phyloP scores from a whole-genome alignment of 768 basidiomycete species.

The Lentinula sp. region DNA sequence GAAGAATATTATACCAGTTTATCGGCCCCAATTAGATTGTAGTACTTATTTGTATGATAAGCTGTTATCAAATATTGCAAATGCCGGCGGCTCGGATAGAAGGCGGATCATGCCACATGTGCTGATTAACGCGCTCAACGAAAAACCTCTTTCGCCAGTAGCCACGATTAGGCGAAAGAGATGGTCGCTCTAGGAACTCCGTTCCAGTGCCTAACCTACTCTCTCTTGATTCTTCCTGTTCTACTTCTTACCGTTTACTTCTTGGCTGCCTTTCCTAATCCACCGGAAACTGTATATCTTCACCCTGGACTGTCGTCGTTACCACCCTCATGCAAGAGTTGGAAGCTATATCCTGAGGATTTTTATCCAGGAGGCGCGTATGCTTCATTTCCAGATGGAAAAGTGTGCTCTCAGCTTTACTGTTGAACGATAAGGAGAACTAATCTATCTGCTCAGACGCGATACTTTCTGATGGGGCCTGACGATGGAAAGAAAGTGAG shows the following conservation, averaged over 20 bases:
- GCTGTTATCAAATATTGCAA: background rate
- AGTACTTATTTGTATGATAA: background rate
- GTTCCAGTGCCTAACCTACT: conserved; percentile 31
- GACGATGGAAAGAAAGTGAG: conserved; percentile 59
- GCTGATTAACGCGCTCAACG: background rate
- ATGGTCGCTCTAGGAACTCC: conserved; percentile 4
- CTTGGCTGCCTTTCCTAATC: conserved; percentile 58
- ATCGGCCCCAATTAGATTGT: conserved; percentile 69
- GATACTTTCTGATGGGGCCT: conserved; percentile 77
- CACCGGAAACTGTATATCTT: conserved; percentile 42
- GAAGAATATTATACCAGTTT: conserved; percentile 81
- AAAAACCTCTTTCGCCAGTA: background rate
- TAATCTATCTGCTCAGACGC: conserved; percentile 33
- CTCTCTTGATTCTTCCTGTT: conserved; percentile 55
- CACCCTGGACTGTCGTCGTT: conserved; percentile 58
- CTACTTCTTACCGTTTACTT: conserved; percentile 56
- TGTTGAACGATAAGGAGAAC: background rate
- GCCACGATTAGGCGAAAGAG: background rate
- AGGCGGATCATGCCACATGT: background rate
- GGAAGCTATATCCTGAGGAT: conserved; percentile 69
- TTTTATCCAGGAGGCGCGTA: conserved; percentile 62
- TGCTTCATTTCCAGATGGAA: conserved; percentile 58
- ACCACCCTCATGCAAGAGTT: conserved; percentile 47
- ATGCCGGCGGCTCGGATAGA: background rate
- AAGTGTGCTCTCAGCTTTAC: conserved; percentile 28